These are phyloP conservation scores for Saturnispora diversa DNA, from an alignment of 805 yeast genomes.

Conservation along the genomic window DNA sequence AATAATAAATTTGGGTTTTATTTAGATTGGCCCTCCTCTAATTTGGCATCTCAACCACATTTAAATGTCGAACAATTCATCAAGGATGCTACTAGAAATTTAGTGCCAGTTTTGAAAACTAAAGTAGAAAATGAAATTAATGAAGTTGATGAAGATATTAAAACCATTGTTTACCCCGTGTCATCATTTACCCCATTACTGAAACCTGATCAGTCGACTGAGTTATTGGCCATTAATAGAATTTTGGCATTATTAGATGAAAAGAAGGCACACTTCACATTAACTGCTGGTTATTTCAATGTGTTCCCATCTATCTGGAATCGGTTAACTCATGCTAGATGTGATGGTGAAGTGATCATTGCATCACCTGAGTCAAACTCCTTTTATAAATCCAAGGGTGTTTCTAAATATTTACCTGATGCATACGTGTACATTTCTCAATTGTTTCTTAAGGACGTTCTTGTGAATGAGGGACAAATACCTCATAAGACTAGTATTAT, in stretches of 20 bases:
- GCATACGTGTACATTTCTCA: constrained; percentile 77
- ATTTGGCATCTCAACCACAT: constrained; percentile 61
- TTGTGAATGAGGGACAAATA: constrained; percentile 9
- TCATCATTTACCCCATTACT: constrained; percentile 86
- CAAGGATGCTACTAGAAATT: constrained; percentile 44
- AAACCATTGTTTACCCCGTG: constrained; percentile 78
- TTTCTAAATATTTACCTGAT: constrained; percentile 73
- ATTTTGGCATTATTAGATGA: constrained; percentile 51
- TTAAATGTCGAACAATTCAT: constrained; percentile 44
- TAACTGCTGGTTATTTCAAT: constrained; percentile 96
- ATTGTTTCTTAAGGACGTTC: constrained; percentile 46
- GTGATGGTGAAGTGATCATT: constrained; percentile 67
- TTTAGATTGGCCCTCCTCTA: constrained; percentile 67
- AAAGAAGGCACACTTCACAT: constrained; percentile 60
- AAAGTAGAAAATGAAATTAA: constrained; percentile 7
- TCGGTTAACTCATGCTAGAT: constrained; percentile 47
- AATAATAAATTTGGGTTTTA: constrained; percentile 38
- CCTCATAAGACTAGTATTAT: constrained; percentile 25
- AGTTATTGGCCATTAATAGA: constrained; percentile 59
- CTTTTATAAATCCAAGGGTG: constrained; percentile 76
- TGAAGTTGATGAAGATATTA: constrained; percentile 17
- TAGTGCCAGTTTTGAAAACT: constrained; percentile 53
- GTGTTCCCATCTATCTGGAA: constrained; percentile 67
- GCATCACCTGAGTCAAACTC: constrained; percentile 95
- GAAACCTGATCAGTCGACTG: constrained; percentile 66